phyloP scores from a whole-genome alignment of 805 yeast genomes.

The Teunomyces stri region DNA sequence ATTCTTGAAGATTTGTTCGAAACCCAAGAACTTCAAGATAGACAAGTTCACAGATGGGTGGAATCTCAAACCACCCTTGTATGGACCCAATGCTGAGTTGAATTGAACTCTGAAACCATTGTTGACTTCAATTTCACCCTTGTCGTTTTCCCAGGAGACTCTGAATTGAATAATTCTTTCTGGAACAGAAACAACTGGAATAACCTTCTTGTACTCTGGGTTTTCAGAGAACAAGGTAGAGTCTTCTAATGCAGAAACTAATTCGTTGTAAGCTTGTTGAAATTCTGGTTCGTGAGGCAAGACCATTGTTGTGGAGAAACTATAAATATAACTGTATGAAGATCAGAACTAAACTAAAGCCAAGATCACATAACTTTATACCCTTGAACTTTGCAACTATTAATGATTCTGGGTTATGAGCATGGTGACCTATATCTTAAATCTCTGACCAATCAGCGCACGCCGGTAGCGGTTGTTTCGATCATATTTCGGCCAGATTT shows the following conservation, averaged over 20 bases:
- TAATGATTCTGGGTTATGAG: neutral
- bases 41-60: constrained; percentile 96
- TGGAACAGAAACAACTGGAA: constrained; percentile 89
- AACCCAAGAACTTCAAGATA: constrained; percentile 92
- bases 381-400: neutral
- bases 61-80: constrained; percentile 98
- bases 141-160: constrained; percentile 97
- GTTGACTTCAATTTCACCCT: constrained; percentile 88
- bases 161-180: constrained; percentile 96
- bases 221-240: constrained; percentile 85
- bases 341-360: neutral
- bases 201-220: constrained; percentile 86
- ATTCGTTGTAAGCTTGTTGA: constrained; percentile 97
- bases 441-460: constrained; percentile 5
- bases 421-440: neutral
- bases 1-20: constrained; percentile 97
- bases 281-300: constrained; percentile 96
- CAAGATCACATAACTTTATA: constrained; percentile 2
- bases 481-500: neutral
- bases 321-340: neutral
- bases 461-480: neutral
- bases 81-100: constrained; percentile 97
- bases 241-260: constrained; percentile 81
- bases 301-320: constrained; percentile 48
- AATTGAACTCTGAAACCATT: constrained; percentile 98